Percentiles rank a stretch among this genome's conserved stretches.
Conservation (phyloP, 2,329 filamentous ascomycete species). For the Leptographium procerum region DNA sequence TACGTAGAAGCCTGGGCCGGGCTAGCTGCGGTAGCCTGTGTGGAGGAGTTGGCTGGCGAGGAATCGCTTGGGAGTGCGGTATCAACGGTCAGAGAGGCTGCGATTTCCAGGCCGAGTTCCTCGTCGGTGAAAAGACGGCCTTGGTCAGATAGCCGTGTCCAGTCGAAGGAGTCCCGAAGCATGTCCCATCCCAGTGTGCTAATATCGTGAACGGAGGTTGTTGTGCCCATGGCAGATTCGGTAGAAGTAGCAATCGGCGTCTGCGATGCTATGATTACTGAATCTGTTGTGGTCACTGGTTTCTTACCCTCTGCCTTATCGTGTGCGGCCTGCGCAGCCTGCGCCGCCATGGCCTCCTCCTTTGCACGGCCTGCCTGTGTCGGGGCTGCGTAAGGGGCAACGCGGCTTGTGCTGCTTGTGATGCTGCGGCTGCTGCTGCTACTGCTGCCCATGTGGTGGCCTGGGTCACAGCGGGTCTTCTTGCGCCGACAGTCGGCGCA, state of each 20-base stretch:
- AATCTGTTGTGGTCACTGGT: slow-evolving; percentile 1
- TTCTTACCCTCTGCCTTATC: slow-evolving; percentile 9
- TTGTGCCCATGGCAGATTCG: not conserved
- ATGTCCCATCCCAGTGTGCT: not conserved
- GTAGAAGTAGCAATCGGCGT: not conserved
- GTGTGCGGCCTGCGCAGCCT: slow-evolving; percentile 4
- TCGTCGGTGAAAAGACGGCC: slow-evolving; percentile 3
- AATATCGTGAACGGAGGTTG: not conserved
- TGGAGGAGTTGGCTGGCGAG: not conserved
- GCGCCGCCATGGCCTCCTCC: slow-evolving; percentile 2
- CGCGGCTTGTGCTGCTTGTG: not conserved
- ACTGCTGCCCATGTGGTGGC: slow-evolving; percentile 36
- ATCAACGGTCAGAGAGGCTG: slow-evolving; percentile 1
- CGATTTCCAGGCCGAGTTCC: slow-evolving; percentile 6
- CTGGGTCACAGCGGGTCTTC: slow-evolving; percentile 52
- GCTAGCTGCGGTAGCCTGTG: not conserved
- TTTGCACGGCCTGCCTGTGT: slow-evolving; percentile 8
- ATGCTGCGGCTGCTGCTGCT: not conserved
- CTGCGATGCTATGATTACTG: not conserved
- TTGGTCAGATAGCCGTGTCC: slow-evolving; percentile 4
- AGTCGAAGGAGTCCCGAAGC: slow-evolving; percentile 8
- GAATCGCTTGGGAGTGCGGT: not conserved
- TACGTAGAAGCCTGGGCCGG: not conserved
- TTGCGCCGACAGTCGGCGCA: slow-evolving; percentile 51
- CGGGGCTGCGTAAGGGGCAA: slow-evolving; percentile 6